A percentile compares a stretch with the other conserved stretches of the same genome.
Conservation (phyloP, 1,284 basidiomycete genomes). For the Cryptococcus maquisensis region DNA sequence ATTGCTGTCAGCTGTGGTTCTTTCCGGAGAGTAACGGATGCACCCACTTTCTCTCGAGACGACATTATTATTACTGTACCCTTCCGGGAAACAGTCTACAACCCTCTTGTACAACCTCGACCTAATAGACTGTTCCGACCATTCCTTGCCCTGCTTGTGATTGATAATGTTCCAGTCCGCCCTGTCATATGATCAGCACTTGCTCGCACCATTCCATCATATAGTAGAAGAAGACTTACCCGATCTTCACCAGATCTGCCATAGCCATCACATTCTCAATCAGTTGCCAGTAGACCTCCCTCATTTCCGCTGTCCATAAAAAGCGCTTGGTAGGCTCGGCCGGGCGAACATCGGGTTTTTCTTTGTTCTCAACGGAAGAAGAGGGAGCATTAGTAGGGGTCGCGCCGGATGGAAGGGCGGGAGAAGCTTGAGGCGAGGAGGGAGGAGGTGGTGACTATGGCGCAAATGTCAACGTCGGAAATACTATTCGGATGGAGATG, state of each 20-base stretch:
- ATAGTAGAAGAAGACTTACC: conserved; percentile 15
- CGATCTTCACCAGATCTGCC: conserved; percentile 33
- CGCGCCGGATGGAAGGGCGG: neutral
- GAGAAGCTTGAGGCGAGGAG: neutral
- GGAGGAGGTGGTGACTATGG: neutral
- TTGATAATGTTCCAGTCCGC: conserved; percentile 18
- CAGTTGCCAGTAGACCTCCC: conserved; percentile 38
- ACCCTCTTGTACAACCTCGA: conserved; percentile 33
- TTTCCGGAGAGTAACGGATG: neutral
- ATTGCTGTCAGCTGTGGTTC: neutral
- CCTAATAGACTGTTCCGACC: conserved; percentile 25
- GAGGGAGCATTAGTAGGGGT: neutral
- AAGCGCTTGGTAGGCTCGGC: conserved; percentile 27
- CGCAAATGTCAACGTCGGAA: neutral
- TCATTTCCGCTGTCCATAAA: conserved; percentile 33
- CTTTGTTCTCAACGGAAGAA: neutral
- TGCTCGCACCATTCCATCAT: neutral
- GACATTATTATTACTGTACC: conserved; percentile 27
- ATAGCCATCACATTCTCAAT: conserved; percentile 37
- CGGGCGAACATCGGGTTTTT: conserved; percentile 12
- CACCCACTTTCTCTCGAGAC: conserved; percentile 36
- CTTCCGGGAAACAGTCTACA: conserved; percentile 39
- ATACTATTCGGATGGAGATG: too few species aligned
- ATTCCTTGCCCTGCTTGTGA: conserved; percentile 13
- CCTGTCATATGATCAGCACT: conserved; percentile 8